Evolutionary conservation across 1,284 basidiomycete species (phyloP).

Genomic region (Tausonia pullulans): DNA sequence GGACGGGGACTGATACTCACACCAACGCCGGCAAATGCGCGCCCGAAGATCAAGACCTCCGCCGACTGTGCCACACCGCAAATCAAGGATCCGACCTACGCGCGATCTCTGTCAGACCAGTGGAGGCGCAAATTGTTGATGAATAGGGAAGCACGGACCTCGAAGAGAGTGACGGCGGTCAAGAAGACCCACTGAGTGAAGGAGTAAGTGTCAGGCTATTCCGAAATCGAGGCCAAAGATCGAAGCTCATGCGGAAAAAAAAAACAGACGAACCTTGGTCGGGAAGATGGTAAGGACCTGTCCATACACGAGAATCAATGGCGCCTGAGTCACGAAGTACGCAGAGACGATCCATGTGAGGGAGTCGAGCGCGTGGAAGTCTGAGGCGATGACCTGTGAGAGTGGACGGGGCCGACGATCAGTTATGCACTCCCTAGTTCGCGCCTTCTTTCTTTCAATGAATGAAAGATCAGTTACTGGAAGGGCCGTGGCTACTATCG

Average conservation of each 20-base stretch:
- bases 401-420: conserved; percentile 27
- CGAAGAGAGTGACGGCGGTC: conserved; percentile 38
- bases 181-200: conserved; percentile 33
- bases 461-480: conserved; percentile 13
- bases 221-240: no score
- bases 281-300: conserved; percentile 36
- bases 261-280: conserved; percentile 25
- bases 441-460: no score
- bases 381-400: conserved; percentile 36
- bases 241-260: no score
- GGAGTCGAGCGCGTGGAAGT: conserved; percentile 36
- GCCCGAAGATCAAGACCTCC: conserved; percentile 40
- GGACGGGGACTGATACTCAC: conserved; percentile 8
- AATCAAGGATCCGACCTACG: conserved; percentile 40
- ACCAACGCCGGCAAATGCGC: conserved; percentile 35
- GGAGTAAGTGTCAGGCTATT: no score
- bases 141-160: conserved; percentile 25
- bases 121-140: conserved; percentile 8
- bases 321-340: conserved; percentile 37
- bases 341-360: conserved; percentile 39
- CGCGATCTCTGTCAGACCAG: conserved; percentile 20
- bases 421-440: neutral
- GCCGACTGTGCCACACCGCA: conserved; percentile 40
- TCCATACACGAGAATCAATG: conserved; percentile 35
- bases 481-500: conserved; percentile 22